Percentiles rank a stretch among this genome's conserved stretches.
Evolutionary conservation across 208 protist species (phyloP).

Genomic region (Trypanosoma vivax): DNA sequence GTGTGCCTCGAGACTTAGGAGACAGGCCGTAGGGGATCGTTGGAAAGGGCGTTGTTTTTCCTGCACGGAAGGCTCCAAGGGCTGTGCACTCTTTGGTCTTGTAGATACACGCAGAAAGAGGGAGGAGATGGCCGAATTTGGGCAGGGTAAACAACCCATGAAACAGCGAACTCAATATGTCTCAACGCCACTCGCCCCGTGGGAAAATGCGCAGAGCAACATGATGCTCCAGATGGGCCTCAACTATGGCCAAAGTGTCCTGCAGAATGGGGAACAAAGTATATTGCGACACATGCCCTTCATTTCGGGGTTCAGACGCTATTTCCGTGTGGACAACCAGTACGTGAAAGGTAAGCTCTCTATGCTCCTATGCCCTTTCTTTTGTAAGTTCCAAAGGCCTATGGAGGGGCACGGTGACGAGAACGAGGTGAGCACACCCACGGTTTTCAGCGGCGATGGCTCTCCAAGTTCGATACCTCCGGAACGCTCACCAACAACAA

Average conservation of each 20-base stretch:
- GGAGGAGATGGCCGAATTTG: neutral
- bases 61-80: too few species aligned
- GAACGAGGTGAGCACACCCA: constrained; percentile 1
- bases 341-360: constrained; percentile 72
- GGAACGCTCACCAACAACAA: constrained; percentile 5
- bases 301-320: constrained; percentile 37
- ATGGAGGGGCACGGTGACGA: constrained; percentile 12
- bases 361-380: constrained; percentile 71
- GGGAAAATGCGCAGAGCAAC: constrained; percentile 7
- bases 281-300: constrained; percentile 45
- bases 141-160: neutral
- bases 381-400: constrained; percentile 16
- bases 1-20: too few species aligned
- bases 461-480: neutral
- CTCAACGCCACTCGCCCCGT: neutral
- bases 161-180: neutral
- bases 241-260: constrained; percentile 65
- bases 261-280: constrained; percentile 52
- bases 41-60: too few species aligned
- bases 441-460: constrained; percentile 6
- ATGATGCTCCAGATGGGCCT: constrained; percentile 75
- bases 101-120: neutral
- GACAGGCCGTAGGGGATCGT: too few species aligned
- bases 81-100: too few species aligned
- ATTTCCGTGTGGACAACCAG: constrained; percentile 73